phyloP scores from a whole-genome alignment of 176 grass and related monocot species.

The Triticum urartu region DNA sequence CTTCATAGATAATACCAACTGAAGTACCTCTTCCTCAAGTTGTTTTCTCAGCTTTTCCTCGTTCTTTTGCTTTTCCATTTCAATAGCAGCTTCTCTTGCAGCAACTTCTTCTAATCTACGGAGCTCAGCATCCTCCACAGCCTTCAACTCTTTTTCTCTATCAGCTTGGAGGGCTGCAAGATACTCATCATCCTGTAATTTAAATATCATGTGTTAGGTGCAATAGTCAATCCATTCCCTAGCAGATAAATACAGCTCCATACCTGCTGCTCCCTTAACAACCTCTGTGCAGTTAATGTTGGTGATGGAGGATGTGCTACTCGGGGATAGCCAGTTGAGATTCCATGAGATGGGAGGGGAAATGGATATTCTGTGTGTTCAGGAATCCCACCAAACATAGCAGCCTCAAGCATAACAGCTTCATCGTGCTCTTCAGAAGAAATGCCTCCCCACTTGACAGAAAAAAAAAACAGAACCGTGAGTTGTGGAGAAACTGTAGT shows the following conservation, averaged over 20 bases:
- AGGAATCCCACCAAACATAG: slow-evolving; percentile 93
- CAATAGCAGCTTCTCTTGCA: slow-evolving; percentile 61
- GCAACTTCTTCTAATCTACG: slow-evolving; percentile 50
- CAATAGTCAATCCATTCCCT: neutral
- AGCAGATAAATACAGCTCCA: neutral
- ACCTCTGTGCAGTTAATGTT: slow-evolving; percentile 68
- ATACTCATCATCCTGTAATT: slow-evolving; percentile 85
- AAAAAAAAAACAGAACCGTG: slow-evolving; percentile 13
- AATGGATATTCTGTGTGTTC: slow-evolving; percentile 65
- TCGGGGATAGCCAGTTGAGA: slow-evolving; percentile 30
- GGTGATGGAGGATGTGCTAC: slow-evolving; percentile 63
- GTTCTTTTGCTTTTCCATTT: slow-evolving; percentile 63
- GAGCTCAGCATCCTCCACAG: slow-evolving; percentile 63
- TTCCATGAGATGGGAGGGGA: slow-evolving; percentile 51
- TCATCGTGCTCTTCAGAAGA: slow-evolving; percentile 94
- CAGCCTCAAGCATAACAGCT: slow-evolving; percentile 97
- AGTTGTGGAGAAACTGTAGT: slow-evolving; percentile 6
- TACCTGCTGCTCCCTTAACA: slow-evolving; percentile 97
- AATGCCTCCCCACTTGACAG: slow-evolving; percentile 92
- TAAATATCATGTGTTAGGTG: slow-evolving; percentile 12
- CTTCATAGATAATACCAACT: slow-evolving; percentile 14
- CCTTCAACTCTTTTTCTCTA: slow-evolving; percentile 86
- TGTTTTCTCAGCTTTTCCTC: slow-evolving; percentile 75
- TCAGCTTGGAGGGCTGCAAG: slow-evolving; percentile 86
- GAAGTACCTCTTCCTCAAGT: slow-evolving; percentile 80